Evolutionary conservation across 345 rosid species (phyloP).

Genomic region (Populus davidiana): DNA sequence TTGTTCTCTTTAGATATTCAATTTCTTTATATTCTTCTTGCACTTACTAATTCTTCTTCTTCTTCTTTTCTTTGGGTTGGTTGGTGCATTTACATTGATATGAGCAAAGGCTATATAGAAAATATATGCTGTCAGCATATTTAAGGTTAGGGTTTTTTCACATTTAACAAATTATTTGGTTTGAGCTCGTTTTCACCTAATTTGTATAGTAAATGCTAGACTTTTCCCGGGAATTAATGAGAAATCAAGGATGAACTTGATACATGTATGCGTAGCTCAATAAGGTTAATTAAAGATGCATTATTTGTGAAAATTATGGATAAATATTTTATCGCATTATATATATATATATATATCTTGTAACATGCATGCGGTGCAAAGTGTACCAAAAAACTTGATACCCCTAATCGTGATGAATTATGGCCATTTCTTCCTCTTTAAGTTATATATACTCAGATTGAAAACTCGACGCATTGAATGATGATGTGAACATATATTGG

Average conservation of each 20-base stretch:
- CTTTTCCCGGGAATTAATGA: not conserved
- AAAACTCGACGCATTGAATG: conserved; percentile 13
- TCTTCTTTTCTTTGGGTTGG: not conserved
- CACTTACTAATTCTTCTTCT: not conserved
- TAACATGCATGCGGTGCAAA: not conserved
- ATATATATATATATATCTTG: too few relatives aligned
- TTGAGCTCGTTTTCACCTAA: not conserved
- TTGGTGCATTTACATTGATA: not conserved
- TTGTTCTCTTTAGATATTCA: not conserved
- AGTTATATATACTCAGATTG: conserved; percentile 1
- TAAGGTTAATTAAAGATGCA: conserved; percentile 1
- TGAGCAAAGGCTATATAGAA: not conserved
- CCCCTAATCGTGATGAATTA: not conserved
- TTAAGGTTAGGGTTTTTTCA: conserved; percentile 51
- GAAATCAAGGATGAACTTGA: conserved; percentile 16
- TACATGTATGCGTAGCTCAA: not conserved
- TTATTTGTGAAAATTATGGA: not conserved
- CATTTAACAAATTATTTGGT: conserved; percentile 11
- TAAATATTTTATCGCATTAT: not conserved
- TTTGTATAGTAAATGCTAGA: not conserved
- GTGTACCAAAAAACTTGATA: conserved; percentile 1
- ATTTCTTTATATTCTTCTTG: not conserved
- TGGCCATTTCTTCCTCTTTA: conserved; percentile 17
- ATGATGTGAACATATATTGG: conserved; percentile 13
- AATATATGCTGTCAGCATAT: not conserved